These are phyloP conservation scores for Trametes coccinea DNA, from an alignment of 768 basidiomycete genomes.

Conservation along the genomic window DNA sequence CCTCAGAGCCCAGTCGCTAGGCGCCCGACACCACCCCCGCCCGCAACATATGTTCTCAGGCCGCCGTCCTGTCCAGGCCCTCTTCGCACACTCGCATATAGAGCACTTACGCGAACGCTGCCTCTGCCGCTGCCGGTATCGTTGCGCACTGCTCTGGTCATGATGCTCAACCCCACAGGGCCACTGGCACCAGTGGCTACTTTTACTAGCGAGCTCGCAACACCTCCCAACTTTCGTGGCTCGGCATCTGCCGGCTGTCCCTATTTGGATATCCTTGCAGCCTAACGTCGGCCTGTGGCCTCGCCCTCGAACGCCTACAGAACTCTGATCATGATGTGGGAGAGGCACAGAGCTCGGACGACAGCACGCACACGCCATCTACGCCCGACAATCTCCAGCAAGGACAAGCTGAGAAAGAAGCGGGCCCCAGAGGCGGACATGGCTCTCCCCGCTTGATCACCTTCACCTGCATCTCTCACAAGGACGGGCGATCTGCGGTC, in stretches of 20 bases:
- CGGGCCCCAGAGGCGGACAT: neutral
- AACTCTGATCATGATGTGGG: no score
- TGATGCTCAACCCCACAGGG: no score
- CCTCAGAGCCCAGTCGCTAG: neutral
- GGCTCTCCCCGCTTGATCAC: neutral
- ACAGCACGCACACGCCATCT: neutral
- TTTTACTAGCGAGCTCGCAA: no score
- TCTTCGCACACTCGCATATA: neutral
- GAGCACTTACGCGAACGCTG: neutral
- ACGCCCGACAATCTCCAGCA: slow-evolving; percentile 6
- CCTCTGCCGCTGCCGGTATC: neutral
- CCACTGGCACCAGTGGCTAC: no score
- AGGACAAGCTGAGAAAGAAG: neutral
- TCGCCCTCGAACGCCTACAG: no score
- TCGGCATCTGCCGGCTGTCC: slow-evolving; percentile 10
- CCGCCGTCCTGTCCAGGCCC: slow-evolving; percentile 4
- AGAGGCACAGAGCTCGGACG: no score
- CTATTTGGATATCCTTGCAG: slow-evolving; percentile 1
- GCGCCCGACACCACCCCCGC: slow-evolving; percentile 11
- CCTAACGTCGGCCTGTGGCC: neutral
- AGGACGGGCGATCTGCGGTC: neutral
- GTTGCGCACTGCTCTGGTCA: no score
- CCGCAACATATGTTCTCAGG: slow-evolving; percentile 1
- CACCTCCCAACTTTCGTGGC: neutral
- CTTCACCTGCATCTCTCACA: neutral